phyloP scores from a whole-genome alignment of 2,329 filamentous ascomycete species.

The Cadophora malorum region DNA sequence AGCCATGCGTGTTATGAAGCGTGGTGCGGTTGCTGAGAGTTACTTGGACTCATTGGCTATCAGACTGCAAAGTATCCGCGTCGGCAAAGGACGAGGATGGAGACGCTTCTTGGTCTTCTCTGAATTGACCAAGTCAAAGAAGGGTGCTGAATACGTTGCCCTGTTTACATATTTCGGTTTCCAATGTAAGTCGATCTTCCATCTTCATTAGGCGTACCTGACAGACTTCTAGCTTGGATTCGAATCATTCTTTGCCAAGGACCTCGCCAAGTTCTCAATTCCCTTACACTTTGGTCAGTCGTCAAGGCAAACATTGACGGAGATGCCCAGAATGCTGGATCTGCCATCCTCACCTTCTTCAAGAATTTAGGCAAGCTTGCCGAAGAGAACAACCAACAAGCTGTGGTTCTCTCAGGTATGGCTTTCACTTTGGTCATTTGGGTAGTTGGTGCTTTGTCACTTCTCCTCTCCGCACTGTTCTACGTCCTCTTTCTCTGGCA shows the following conservation, averaged over 20 bases:
- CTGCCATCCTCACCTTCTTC: conserved; percentile 77
- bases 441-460: conserved; percentile 78
- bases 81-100: conserved; percentile 79
- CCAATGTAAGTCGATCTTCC: conserved; percentile 56
- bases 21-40: conserved; percentile 86
- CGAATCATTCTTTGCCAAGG: conserved; percentile 90
- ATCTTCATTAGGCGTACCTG: conserved; percentile 5
- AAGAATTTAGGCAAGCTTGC: conserved; percentile 79
- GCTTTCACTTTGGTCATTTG: conserved; percentile 89
- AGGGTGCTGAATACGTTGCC: conserved; percentile 75
- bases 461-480: conserved; percentile 77
- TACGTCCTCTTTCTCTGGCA: conserved; percentile 92
- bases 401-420: conserved; percentile 87
- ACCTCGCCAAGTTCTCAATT: conserved; percentile 90
- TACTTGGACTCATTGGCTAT: conserved; percentile 90
- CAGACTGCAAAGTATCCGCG: conserved; percentile 81
- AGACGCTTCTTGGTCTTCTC: conserved; percentile 79
- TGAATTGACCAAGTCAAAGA: conserved; percentile 73
- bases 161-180: conserved; percentile 74
- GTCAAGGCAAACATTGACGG: conserved; percentile 78
- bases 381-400: conserved; percentile 76
- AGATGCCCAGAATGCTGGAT: conserved; percentile 60
- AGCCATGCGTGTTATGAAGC: conserved; percentile 79
- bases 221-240: conserved; percentile 70
- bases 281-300: conserved; percentile 84